phyloP scores from a whole-genome alignment of 495 filamentous ascomycete species.

The Daldinia loculata region DNA sequence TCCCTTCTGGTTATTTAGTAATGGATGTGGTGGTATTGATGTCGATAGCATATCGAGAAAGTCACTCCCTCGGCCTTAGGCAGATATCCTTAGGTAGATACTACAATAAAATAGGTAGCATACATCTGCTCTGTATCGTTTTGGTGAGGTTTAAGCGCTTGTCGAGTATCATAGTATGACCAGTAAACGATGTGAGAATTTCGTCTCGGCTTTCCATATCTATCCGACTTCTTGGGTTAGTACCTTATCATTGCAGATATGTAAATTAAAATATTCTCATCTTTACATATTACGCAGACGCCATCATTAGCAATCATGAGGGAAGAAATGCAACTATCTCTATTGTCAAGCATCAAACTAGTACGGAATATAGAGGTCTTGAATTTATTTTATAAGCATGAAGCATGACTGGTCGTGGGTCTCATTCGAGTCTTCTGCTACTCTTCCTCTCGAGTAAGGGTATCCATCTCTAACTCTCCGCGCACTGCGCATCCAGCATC shows the following conservation, averaged over 20 bases:
- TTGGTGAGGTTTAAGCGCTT: neutral
- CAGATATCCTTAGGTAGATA: neutral
- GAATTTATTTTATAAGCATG: neutral
- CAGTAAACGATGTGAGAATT: neutral
- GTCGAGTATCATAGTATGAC: neutral
- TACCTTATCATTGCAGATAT: neutral
- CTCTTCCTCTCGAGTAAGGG: neutral
- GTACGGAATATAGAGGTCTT: neutral
- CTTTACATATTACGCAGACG: neutral
- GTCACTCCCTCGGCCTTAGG: neutral
- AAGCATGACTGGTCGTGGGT: neutral
- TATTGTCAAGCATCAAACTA: neutral
- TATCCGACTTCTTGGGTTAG: neutral
- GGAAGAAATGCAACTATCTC: neutral
- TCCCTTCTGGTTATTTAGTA: constrained; percentile 1
- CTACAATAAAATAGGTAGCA: constrained; percentile 4
- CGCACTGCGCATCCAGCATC: neutral
- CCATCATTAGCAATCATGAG: neutral
- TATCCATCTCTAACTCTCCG: neutral
- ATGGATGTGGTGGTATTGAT: neutral
- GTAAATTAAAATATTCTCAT: neutral
- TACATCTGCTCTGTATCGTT: neutral
- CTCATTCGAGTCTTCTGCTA: neutral
- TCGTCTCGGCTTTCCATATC: neutral
- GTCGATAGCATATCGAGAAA: constrained; percentile 4